A percentile compares a stretch with the other conserved stretches of the same genome.
Conservation (phyloP, 192 early-diverging fungal species). For the Entomortierella beljakovae region DNA sequence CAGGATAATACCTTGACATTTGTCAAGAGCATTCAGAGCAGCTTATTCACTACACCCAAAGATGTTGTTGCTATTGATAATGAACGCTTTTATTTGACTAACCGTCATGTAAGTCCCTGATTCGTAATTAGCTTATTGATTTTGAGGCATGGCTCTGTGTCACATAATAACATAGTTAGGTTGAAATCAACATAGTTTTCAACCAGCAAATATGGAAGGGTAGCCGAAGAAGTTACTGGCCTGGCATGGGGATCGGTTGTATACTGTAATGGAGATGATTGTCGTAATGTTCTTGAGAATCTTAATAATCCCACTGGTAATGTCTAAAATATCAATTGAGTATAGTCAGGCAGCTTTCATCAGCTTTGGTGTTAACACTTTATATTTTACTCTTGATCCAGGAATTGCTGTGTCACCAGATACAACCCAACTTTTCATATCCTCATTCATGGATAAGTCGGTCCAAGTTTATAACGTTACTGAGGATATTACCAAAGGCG, state of each 20-base stretch:
- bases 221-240: constrained; percentile 34
- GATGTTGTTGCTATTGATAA: constrained; percentile 42
- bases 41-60: constrained; percentile 36
- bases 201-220: constrained; percentile 27
- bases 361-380: neutral
- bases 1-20: constrained; percentile 16
- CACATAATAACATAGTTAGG: neutral
- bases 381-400: neutral
- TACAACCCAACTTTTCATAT: constrained; percentile 31
- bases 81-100: constrained; percentile 45
- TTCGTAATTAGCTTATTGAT: neutral
- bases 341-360: neutral
- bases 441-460: constrained; percentile 29
- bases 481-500: constrained; percentile 21
- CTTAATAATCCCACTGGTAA: constrained; percentile 47
- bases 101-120: constrained; percentile 34
- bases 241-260: constrained; percentile 32
- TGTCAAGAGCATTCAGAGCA: constrained; percentile 37
- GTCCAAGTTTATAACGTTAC: constrained; percentile 47
- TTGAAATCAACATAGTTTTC: constrained; percentile 9
- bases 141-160: neutral
- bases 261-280: constrained; percentile 37
- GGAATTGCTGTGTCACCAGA: constrained; percentile 46
- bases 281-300: constrained; percentile 25
- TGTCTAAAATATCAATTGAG: neutral